These are phyloP conservation scores for Penicillium fimorum DNA, from an alignment of 495 filamentous ascomycete genomes.

Conservation along the genomic window DNA sequence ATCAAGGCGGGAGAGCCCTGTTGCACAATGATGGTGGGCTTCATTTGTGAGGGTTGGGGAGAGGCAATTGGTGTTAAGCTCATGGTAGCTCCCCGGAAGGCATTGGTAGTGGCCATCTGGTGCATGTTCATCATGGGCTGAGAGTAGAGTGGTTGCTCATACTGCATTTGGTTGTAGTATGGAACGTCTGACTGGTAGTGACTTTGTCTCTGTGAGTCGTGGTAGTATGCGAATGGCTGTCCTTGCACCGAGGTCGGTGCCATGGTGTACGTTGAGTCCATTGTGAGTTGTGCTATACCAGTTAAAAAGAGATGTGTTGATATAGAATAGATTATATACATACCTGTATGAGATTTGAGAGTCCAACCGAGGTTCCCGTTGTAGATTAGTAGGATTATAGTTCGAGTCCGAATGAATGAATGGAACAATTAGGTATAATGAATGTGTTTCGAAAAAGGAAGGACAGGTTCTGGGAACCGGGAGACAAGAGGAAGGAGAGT, in stretches of 20 bases:
- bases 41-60: conserved; percentile 72
- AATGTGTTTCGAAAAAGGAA: conserved; percentile 11
- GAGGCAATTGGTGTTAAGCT: conserved; percentile 75
- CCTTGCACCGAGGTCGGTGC: conserved; percentile 55
- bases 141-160: conserved; percentile 39
- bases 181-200: conserved; percentile 65
- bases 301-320: neutral
- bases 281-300: conserved; percentile 29
- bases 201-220: conserved; percentile 77
- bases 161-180: conserved; percentile 53
- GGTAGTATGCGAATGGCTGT: conserved; percentile 91
- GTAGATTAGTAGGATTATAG: conserved; percentile 10
- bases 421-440: conserved; percentile 8
- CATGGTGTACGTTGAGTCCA: conserved; percentile 59
- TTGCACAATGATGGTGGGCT: conserved; percentile 69
- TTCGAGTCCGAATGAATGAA: conserved; percentile 7
- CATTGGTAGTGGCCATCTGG: conserved; percentile 62
- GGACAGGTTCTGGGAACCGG: conserved; percentile 15
- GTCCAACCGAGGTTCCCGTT: conserved; percentile 7
- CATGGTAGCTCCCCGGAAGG: conserved; percentile 51
- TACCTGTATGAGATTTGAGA: conserved; percentile 2
- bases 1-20: conserved; percentile 69
- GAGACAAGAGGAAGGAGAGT: conserved; percentile 11
- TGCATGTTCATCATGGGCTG: conserved; percentile 69
- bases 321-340: neutral